Conservation (phyloP, 331 rosid genomes). For the Ulmus americana region DNA sequence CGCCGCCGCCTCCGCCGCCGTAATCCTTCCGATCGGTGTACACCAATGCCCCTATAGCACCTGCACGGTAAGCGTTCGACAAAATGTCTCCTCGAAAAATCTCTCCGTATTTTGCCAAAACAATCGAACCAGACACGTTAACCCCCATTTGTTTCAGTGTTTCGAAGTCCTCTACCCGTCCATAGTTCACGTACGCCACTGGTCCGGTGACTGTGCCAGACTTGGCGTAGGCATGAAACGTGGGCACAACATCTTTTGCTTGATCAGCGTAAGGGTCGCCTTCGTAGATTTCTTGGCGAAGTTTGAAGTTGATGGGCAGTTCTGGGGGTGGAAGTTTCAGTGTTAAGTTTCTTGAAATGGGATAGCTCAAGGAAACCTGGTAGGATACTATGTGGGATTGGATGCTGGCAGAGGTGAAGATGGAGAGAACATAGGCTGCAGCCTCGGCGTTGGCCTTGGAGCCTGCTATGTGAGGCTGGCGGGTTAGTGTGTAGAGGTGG, state of each 20-base stretch:
- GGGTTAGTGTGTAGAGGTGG: slow-evolving; percentile 50
- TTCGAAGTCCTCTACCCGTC: slow-evolving; percentile 49
- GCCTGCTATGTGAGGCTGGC: slow-evolving; percentile 58
- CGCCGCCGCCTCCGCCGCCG: slow-evolving; percentile 40
- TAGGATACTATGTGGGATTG: slow-evolving; percentile 45
- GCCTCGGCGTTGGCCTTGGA: slow-evolving; percentile 59
- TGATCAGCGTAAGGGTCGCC: slow-evolving; percentile 55
- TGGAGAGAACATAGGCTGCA: slow-evolving; percentile 46
- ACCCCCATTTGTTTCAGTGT: slow-evolving; percentile 35
- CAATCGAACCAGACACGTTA: slow-evolving; percentile 40
- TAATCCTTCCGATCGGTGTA: slow-evolving; percentile 64
- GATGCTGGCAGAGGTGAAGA: slow-evolving; percentile 35
- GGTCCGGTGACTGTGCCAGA: slow-evolving; percentile 48
- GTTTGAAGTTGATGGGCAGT: slow-evolving; percentile 26
- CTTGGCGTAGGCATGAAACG: slow-evolving; percentile 68
- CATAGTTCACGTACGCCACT: slow-evolving; percentile 54
- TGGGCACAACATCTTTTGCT: slow-evolving; percentile 37
- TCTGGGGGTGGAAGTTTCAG: slow-evolving; percentile 32
- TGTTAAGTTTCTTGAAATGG: slow-evolving; percentile 39
- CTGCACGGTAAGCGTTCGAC: slow-evolving; percentile 38
- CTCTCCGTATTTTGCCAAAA: slow-evolving; percentile 47
- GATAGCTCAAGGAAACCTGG: slow-evolving; percentile 43
- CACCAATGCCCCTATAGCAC: slow-evolving; percentile 57
- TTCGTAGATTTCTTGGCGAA: slow-evolving; percentile 37
- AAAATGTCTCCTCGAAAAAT: slow-evolving; percentile 62